Conservation (phyloP, 73 alveolate species). For the Tetrahymena thermophila region DNA sequence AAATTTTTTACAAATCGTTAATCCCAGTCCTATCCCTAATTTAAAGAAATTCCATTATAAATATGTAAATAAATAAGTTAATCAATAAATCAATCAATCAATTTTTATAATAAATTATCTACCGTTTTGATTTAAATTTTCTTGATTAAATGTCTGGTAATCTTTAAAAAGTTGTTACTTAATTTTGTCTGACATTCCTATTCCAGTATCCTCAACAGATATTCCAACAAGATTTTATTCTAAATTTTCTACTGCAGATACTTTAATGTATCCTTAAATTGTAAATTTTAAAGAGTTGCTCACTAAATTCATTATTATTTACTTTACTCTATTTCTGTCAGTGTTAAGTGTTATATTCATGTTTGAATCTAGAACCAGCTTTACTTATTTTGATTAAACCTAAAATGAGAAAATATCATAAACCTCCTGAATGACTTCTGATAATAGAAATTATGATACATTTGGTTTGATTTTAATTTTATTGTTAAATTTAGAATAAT, state of each 20-base stretch:
- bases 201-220: neutral
- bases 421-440: neutral
- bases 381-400: neutral
- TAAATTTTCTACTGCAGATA: neutral
- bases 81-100: neutral
- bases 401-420: neutral
- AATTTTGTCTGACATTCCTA: neutral
- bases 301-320: neutral
- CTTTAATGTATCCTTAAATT: neutral
- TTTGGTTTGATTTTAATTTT: neutral
- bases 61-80: neutral
- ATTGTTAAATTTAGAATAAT: neutral
- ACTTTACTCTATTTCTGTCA: neutral
- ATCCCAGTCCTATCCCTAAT: neutral
- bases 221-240: neutral
- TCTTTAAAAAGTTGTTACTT: neutral
- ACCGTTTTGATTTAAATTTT: neutral
- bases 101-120: no score
- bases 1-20: neutral
- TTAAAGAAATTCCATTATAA: neutral
- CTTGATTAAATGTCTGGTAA: neutral
- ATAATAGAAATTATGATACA: neutral
- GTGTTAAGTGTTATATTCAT: neutral
- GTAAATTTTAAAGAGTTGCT: neutral
- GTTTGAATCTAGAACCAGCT: neutral